These are phyloP conservation scores for Lipomyces spencermartinsiae DNA, from an alignment of 805 yeast species.

Conservation along the genomic window DNA sequence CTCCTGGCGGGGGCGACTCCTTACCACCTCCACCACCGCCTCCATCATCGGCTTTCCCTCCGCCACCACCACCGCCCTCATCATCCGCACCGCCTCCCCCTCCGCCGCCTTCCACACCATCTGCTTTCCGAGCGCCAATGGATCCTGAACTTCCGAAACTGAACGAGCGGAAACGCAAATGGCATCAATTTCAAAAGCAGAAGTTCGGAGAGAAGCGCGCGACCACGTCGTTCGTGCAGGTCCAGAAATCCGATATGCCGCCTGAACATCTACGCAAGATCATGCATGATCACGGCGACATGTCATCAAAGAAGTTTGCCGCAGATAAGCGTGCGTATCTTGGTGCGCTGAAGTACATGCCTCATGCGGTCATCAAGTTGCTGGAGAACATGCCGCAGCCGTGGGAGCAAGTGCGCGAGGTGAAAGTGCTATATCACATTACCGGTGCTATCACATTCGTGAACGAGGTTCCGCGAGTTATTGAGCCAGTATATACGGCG, in stretches of 20 bases:
- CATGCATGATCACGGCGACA: constrained; percentile 81
- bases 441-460: constrained; percentile 97
- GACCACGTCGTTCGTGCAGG: constrained; percentile 58
- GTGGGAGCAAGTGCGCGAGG: constrained; percentile 90
- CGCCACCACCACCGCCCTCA: constrained; percentile 42
- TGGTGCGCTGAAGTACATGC: constrained; percentile 92
- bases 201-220: constrained; percentile 54
- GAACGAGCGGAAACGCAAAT: constrained; percentile 56
- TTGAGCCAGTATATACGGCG: constrained; percentile 87
- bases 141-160: constrained; percentile 46
- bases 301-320: constrained; percentile 77
- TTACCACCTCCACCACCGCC: constrained; percentile 48
- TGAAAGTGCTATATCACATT: constrained; percentile 83
- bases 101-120: constrained; percentile 40
- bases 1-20: constrained; percentile 13
- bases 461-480: constrained; percentile 87
- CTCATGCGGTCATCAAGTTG: constrained; percentile 89
- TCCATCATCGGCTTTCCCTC: constrained; percentile 38
- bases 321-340: constrained; percentile 85
- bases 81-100: constrained; percentile 30
- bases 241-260: constrained; percentile 82
- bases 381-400: constrained; percentile 98
- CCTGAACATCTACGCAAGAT: constrained; percentile 91
- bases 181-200: constrained; percentile 69
- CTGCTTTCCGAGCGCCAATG: constrained; percentile 36